phyloP scores from a whole-genome alignment of 139 green algal genomes.

The Micractinium sp. region DNA sequence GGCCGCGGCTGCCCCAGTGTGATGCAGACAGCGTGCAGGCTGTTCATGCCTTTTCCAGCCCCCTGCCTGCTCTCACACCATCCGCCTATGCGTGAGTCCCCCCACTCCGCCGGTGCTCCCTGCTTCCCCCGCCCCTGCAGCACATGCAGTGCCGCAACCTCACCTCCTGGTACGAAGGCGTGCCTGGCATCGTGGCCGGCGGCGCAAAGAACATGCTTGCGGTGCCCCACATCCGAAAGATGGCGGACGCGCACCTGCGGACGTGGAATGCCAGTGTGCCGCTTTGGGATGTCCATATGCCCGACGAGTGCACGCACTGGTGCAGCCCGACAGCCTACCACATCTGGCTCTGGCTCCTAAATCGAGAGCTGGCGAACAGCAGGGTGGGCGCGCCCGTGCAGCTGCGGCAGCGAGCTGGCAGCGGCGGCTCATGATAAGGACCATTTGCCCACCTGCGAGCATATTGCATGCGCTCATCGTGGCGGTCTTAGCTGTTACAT shows the following conservation, averaged over 20 bases:
- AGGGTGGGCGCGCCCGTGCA: not conserved
- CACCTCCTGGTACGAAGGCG: not conserved
- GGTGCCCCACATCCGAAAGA: not conserved
- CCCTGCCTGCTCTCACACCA: not conserved
- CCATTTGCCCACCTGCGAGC: too few relatives aligned
- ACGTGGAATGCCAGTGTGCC: not conserved
- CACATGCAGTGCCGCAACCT: not conserved
- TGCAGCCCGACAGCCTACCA: constrained; percentile 10
- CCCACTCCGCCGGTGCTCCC: not conserved
- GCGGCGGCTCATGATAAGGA: not conserved
- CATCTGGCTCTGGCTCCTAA: not conserved
- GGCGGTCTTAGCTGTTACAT: too few relatives aligned
- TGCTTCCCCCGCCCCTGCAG: not conserved
- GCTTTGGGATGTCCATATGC: constrained; percentile 6
- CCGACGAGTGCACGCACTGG: constrained; percentile 4
- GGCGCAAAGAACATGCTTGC: not conserved
- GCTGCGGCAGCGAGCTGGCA: not conserved
- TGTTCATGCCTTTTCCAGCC: not conserved
- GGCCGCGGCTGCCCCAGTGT: not conserved
- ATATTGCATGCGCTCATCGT: too few relatives aligned
- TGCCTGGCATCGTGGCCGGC: not conserved
- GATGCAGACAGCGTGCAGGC: too few relatives aligned
- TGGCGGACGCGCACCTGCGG: not conserved
- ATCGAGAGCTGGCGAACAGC: not conserved
- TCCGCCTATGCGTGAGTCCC: not conserved